Evolutionary conservation across 2,329 filamentous ascomycete genomes (phyloP), one percentile per base, ranked within the genome.

Genomic region (Sporothrix brunneoviolacea): DNA sequence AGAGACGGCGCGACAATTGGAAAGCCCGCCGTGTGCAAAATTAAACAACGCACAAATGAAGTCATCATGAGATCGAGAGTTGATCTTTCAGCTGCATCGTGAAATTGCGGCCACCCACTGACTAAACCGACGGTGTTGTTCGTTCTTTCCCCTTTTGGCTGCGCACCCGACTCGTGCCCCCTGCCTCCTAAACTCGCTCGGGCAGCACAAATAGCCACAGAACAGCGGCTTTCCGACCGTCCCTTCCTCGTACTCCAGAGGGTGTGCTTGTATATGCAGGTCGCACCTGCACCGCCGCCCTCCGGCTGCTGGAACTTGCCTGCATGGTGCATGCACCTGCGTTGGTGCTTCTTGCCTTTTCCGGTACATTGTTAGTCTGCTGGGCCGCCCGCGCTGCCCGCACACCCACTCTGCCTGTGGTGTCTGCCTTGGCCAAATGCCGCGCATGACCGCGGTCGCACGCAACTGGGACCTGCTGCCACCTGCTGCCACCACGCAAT

Each of bases 221-320:
- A n/a, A n/a, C n/a, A n/a, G n/a, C n/a, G n/a, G n/a, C n/a, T n/a
- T n/a, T n/a, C n/a, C n/a, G n/a, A n/a, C n/a, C n/a, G n/a, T n/a
- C n/a, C n/a, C n/a, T n/a, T n/a, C n/a, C n/a, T n/a, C n/a, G n/a
- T n/a, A n/a, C n/a, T n/a, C n/a, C n/a, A 28, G 42, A 45, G 42
- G 42, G 42, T 37, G 42, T 44, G 18, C 42, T 28, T 45, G 24
- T n/a, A 35, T 30, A 55, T 51, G 53, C 51, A 53, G 53, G 50
- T 55, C 48, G 44, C 36, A 43, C 40, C 27, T 56, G 52, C 54
- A 51, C 54, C 40, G 54, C 54, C 54, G 52, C 52, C 28, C 38
- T 18, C 39, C 16, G 3, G 19, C 51, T 50, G 52, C 52, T 52
- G 53, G 50, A 52, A 43, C 27, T 9, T 48, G 53, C 53, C 44